Evolutionary conservation across 116 monocot species (phyloP).

Genomic region (Dioscorea cayenensis): DNA sequence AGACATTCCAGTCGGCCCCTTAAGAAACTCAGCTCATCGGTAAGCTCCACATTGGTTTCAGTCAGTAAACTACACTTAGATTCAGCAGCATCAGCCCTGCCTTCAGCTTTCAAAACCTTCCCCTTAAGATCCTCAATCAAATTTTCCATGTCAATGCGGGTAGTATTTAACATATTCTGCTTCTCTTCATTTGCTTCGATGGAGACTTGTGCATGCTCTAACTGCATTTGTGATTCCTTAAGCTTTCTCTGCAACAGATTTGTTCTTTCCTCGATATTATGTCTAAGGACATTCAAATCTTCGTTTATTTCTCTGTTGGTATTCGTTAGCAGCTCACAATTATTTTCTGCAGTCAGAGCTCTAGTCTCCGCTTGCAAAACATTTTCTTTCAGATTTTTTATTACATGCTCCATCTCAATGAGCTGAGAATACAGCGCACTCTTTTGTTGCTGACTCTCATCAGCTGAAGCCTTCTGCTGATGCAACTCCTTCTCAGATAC

Average conservation of each 20-base stretch:
- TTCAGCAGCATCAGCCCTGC: slow-evolving; percentile 65
- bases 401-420: slow-evolving; percentile 29
- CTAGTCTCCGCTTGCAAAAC: slow-evolving; percentile 42
- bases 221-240: slow-evolving; percentile 58
- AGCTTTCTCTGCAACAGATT: slow-evolving; percentile 50
- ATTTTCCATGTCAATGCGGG: slow-evolving; percentile 72
- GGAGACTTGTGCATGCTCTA: slow-evolving; percentile 75
- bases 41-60: slow-evolving; percentile 75
- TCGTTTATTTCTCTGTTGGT: slow-evolving; percentile 45
- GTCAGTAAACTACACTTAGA: slow-evolving; percentile 48
- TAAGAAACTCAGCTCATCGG: slow-evolving; percentile 57
- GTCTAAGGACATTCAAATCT: slow-evolving; percentile 42
- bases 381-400: slow-evolving; percentile 33
- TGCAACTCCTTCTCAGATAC: slow-evolving; percentile 30
- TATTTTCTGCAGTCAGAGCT: slow-evolving; percentile 41
- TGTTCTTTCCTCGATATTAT: slow-evolving; percentile 30
- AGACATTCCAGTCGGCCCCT: slow-evolving; percentile 48
- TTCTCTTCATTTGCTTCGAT: slow-evolving; percentile 70
- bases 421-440: slow-evolving; percentile 21
- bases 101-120: slow-evolving; percentile 71
- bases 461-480: slow-evolving; percentile 19
- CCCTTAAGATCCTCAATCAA: slow-evolving; percentile 69
- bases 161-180: slow-evolving; percentile 44
- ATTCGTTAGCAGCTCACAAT: slow-evolving; percentile 29
- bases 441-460: slow-evolving; percentile 23